Percentiles rank a stretch among this genome's conserved stretches.
phyloP scores from a whole-genome alignment of 352 stramenopile species.

The Pythium scleroteichum region DNA sequence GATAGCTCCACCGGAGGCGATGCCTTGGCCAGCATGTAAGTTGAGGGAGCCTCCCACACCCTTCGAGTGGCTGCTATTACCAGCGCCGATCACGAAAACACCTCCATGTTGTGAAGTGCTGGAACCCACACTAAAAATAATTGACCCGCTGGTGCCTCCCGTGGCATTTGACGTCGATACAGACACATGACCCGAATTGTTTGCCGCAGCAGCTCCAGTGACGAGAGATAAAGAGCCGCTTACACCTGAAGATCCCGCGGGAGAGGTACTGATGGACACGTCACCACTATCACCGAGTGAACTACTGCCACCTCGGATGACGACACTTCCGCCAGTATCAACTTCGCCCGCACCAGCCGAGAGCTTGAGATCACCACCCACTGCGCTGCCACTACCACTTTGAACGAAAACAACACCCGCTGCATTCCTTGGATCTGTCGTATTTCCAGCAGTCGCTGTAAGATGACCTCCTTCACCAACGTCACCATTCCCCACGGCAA shows the following conservation, averaged over 20 bases:
- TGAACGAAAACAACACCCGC: slow-evolving; percentile 8
- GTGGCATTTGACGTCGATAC: slow-evolving; percentile 5
- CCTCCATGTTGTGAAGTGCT: not conserved
- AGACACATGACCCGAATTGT: slow-evolving; percentile 9
- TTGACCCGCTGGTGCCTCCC: slow-evolving; percentile 15
- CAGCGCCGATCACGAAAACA: not conserved
- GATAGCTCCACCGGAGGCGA: slow-evolving; percentile 8
- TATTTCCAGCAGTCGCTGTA: slow-evolving; percentile 5
- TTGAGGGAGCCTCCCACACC: slow-evolving; percentile 6
- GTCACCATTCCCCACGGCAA: slow-evolving; percentile 23
- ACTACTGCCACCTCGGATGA: slow-evolving; percentile 15
- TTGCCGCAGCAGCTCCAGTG: slow-evolving; percentile 8
- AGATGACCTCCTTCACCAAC: slow-evolving; percentile 22
- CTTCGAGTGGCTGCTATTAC: slow-evolving; percentile 16
- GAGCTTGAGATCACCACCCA: slow-evolving; percentile 12
- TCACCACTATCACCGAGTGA: slow-evolving; percentile 11
- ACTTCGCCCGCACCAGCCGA: not conserved
- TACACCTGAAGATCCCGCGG: not conserved
- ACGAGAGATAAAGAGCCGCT: slow-evolving; percentile 15
- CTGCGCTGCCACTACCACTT: not conserved
- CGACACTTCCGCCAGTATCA: slow-evolving; percentile 5
- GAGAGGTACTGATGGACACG: slow-evolving; percentile 1
- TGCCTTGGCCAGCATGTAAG: slow-evolving; percentile 3
- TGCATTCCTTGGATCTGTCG: slow-evolving; percentile 1
- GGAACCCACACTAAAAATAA: slow-evolving; percentile 10